Evolutionary conservation across 805 yeast species (phyloP).

Genomic region (Zygotorulaspora chibaensis): DNA sequence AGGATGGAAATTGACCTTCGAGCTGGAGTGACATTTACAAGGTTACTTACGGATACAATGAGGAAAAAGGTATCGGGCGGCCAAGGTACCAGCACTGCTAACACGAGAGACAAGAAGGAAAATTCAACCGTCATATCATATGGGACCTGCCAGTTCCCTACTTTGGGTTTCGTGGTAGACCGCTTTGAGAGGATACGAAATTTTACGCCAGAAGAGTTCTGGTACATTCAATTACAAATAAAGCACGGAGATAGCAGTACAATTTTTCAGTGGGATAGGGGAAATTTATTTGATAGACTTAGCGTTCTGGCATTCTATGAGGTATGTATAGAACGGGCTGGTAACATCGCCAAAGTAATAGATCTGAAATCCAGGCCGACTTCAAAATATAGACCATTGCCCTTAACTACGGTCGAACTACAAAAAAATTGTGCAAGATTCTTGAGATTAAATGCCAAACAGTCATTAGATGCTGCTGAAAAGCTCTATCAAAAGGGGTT

Average conservation of each 20-base stretch:
- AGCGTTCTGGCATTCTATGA: constrained; percentile 63
- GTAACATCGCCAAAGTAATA: constrained; percentile 48
- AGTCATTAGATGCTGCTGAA: constrained; percentile 75
- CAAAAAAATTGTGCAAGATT: constrained; percentile 79
- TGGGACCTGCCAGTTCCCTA: constrained; percentile 96
- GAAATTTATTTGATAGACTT: constrained; percentile 67
- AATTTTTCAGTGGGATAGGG: constrained; percentile 68
- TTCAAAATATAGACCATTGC: constrained; percentile 75
- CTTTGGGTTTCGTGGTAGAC: constrained; percentile 93
- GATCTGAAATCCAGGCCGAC: constrained; percentile 58
- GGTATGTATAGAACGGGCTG: constrained; percentile 47
- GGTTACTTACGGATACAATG: constrained; percentile 58
- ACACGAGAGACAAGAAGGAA: constrained; percentile 15
- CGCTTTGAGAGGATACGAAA: constrained; percentile 69
- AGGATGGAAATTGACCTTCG: constrained; percentile 84
- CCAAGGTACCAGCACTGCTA: constrained; percentile 2
- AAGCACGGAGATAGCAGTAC: constrained; percentile 36
- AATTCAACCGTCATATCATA: constrained; percentile 49
- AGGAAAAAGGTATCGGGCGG: constrained; percentile 24
- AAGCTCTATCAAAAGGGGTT: constrained; percentile 79
- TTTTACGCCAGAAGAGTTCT: constrained; percentile 74
- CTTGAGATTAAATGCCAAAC: constrained; percentile 76
- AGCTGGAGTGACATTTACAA: constrained; percentile 84
- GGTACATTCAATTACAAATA: constrained; percentile 61
- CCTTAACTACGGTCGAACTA: constrained; percentile 88